phyloP scores from a whole-genome alignment of 148 eudicot genomes.

The Heliosperma pusillum region DNA sequence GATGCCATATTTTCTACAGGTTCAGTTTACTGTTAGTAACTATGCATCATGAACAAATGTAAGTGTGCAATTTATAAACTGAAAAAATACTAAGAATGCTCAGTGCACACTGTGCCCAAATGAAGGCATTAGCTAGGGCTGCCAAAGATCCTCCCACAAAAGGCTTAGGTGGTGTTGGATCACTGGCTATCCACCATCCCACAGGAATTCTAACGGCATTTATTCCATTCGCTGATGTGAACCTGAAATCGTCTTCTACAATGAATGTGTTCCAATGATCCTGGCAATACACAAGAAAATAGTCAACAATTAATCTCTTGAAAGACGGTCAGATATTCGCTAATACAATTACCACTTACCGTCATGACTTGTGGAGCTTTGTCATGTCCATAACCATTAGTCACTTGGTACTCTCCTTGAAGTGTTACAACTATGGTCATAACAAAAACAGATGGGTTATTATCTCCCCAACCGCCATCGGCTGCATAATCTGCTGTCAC shows the following conservation, averaged over 20 bases:
- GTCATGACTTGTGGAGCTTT: slow-evolving; percentile 45
- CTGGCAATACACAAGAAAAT: slow-evolving; percentile 26
- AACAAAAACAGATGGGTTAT: slow-evolving; percentile 57
- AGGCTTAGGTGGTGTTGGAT: slow-evolving; percentile 54
- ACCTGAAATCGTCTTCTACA: slow-evolving; percentile 59
- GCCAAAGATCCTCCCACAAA: slow-evolving; percentile 56
- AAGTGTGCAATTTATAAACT: not conserved
- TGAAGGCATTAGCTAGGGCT: slow-evolving; percentile 62
- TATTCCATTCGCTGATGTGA: slow-evolving; percentile 51
- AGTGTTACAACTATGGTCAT: slow-evolving; percentile 24
- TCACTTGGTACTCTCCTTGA: slow-evolving; percentile 61
- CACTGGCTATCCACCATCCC: slow-evolving; percentile 73
- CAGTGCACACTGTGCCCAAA: slow-evolving; percentile 54
- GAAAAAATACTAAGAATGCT: not conserved
- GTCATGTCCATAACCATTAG: slow-evolving; percentile 61
- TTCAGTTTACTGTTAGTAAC: not conserved
- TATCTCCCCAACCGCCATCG: slow-evolving; percentile 47
- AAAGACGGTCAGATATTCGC: no score
- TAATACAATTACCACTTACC: slow-evolving; percentile 24
- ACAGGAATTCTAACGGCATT: slow-evolving; percentile 69
- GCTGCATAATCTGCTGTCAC: slow-evolving; percentile 65
- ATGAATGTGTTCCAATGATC: slow-evolving; percentile 65
- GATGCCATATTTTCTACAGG: slow-evolving; percentile 41
- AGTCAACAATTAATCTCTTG: no score
- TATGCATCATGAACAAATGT: no score